These are phyloP conservation scores for Fusarium torreyae DNA, from an alignment of 2,329 filamentous ascomycete genomes.

Conservation along the genomic window DNA sequence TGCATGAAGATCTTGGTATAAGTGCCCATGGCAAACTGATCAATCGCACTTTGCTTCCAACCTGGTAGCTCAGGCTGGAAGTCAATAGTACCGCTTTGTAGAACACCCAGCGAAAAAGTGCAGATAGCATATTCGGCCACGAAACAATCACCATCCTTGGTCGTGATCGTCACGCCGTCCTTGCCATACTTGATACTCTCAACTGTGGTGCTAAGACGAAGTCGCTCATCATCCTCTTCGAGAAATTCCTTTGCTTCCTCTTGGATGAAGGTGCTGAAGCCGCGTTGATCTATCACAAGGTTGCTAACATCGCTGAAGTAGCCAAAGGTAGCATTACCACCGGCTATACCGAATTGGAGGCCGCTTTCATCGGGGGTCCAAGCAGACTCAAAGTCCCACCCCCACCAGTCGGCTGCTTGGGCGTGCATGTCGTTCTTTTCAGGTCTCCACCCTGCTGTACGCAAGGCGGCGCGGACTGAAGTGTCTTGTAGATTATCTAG, in stretches of 20 bases:
- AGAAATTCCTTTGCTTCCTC: conserved; percentile 72
- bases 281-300: conserved; percentile 72
- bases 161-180: conserved; percentile 67
- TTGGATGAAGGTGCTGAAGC: conserved; percentile 71
- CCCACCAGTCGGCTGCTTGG: conserved; percentile 72
- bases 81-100: conserved; percentile 72
- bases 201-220: conserved; percentile 72
- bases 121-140: conserved; percentile 74
- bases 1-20: conserved; percentile 83
- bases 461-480: conserved; percentile 71
- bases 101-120: conserved; percentile 78
- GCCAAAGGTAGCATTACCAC: conserved; percentile 73
- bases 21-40: conserved; percentile 77
- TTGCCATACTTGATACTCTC: conserved; percentile 67
- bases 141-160: conserved; percentile 68
- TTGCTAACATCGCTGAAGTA: conserved; percentile 75
- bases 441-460: conserved; percentile 74
- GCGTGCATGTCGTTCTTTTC: conserved; percentile 64
- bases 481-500: conserved; percentile 73
- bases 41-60: conserved; percentile 76
- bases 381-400: conserved; percentile 71
- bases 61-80: conserved; percentile 72
- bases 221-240: conserved; percentile 65
- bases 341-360: conserved; percentile 68
- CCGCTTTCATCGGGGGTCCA: conserved; percentile 69